A percentile compares a stretch with the other conserved stretches of the same genome.
These are phyloP conservation scores for Favolaschia claudopus DNA, from an alignment of 768 basidiomycete genomes.

Conservation along the genomic window DNA sequence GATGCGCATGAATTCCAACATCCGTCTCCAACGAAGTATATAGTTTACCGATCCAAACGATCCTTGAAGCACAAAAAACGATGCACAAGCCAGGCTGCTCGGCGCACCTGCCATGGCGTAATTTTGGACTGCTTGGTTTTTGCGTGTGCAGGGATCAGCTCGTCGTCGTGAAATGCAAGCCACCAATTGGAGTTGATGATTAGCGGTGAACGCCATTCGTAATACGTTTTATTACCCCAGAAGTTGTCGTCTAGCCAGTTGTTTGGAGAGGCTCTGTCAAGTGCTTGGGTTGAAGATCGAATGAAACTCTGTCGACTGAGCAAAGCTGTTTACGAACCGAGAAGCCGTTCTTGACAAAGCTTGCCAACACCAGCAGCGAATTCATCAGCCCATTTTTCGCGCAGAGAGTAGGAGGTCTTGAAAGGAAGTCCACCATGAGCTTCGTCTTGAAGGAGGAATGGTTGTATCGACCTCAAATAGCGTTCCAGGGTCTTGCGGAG, in stretches of 20 bases:
- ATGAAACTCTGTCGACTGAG: slow-evolving; percentile 17
- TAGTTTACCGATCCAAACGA: slow-evolving; percentile 64
- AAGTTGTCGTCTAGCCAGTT: slow-evolving; percentile 97
- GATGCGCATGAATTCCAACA: slow-evolving; percentile 1
- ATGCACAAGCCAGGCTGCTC: slow-evolving; percentile 83
- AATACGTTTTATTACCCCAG: slow-evolving; percentile 89
- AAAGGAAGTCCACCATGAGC: slow-evolving; percentile 61
- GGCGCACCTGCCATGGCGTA: slow-evolving; percentile 84
- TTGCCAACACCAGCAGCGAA: slow-evolving; percentile 77
- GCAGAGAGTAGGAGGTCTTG: slow-evolving; percentile 57
- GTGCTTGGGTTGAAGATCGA: slow-evolving; percentile 54
- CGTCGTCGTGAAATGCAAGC: slow-evolving; percentile 84
- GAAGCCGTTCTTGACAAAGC: slow-evolving; percentile 73
- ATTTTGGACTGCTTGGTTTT: slow-evolving; percentile 52
- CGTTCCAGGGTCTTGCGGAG: slow-evolving; percentile 76
- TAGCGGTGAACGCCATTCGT: slow-evolving; percentile 86
- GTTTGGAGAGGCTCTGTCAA: slow-evolving; percentile 82
- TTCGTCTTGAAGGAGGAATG: slow-evolving; percentile 81
- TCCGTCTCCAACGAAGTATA: background rate
- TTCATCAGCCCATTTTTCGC: slow-evolving; percentile 67
- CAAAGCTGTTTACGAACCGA: slow-evolving; percentile 54
- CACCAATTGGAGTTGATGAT: slow-evolving; percentile 97
- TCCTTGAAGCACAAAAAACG: slow-evolving; percentile 78
- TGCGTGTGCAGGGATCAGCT: slow-evolving; percentile 58
- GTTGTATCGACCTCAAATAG: slow-evolving; percentile 81